Evolutionary conservation across 106 monocot genomes (phyloP).

Genomic region (Acanthochlamys bracteata): DNA sequence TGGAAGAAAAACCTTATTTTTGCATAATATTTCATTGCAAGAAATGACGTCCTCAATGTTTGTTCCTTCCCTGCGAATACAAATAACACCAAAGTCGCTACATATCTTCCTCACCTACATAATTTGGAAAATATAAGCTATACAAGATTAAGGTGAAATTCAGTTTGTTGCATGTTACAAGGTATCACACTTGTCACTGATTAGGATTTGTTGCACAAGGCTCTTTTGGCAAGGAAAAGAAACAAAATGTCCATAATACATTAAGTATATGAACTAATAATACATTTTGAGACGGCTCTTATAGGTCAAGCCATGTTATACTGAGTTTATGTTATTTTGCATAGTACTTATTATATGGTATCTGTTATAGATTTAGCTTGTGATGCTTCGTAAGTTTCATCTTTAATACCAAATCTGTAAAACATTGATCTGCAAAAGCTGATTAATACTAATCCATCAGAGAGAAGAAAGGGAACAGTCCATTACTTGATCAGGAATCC

Average conservation of each 20-base stretch:
- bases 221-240: no score
- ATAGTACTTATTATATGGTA: no score
- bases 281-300: no score
- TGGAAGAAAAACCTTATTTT: slow-evolving; percentile 51
- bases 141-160: not conserved
- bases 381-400: no score
- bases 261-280: no score
- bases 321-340: no score
- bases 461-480: not conserved
- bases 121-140: not conserved
- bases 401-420: not conserved
- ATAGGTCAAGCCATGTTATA: no score
- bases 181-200: no score
- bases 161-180: no score
- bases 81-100: slow-evolving; percentile 68
- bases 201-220: no score
- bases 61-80: slow-evolving; percentile 69
- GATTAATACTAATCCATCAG: not conserved
- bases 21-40: slow-evolving; percentile 41
- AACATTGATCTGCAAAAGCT: not conserved
- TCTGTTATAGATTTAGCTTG: no score
- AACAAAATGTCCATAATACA: no score
- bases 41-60: slow-evolving; percentile 58
- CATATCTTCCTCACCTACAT: slow-evolving; percentile 64
- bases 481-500: slow-evolving; percentile 86